These are phyloP conservation scores for Pseudognaphalium luteoalbum DNA, from an alignment of 129 eudicot genomes.

Conservation along the genomic window DNA sequence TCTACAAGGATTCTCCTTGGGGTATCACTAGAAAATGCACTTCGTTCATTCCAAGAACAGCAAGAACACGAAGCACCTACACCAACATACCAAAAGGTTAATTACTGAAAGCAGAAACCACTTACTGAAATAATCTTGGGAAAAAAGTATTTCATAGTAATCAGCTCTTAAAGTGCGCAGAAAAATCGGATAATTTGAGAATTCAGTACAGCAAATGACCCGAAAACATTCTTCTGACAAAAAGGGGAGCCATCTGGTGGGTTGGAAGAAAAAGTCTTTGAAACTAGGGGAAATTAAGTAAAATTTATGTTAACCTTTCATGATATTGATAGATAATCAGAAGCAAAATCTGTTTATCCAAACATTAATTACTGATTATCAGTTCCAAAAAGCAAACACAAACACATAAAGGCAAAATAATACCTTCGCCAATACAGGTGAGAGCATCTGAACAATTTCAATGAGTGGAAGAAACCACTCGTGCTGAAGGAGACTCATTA, in stretches of 20 bases:
- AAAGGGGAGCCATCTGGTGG: background rate
- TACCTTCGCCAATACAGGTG: constrained; percentile 82
- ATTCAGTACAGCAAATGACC: background rate
- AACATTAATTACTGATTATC: background rate
- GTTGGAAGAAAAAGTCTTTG: background rate
- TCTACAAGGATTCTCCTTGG: too few species aligned
- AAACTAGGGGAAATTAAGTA: background rate
- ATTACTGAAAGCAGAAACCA: background rate
- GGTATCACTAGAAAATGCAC: too few species aligned
- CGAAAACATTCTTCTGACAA: background rate
- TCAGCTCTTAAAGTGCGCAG: background rate
- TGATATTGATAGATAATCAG: background rate
- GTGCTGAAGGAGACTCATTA: constrained; percentile 71
- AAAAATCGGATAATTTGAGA: too few species aligned
- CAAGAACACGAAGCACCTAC: too few species aligned
- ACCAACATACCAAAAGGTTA: constrained; percentile 4
- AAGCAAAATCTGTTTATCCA: background rate
- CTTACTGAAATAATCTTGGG: background rate
- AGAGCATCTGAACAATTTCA: constrained; percentile 85
- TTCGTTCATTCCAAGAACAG: too few species aligned
- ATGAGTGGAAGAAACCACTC: constrained; percentile 85
- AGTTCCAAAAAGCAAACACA: background rate
- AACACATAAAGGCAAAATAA: background rate
- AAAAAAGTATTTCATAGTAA: background rate
- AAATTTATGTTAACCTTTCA: background rate